These are phyloP conservation scores for Novymonas esmeraldas DNA, from an alignment of 208 protist species.

Conservation along the genomic window DNA sequence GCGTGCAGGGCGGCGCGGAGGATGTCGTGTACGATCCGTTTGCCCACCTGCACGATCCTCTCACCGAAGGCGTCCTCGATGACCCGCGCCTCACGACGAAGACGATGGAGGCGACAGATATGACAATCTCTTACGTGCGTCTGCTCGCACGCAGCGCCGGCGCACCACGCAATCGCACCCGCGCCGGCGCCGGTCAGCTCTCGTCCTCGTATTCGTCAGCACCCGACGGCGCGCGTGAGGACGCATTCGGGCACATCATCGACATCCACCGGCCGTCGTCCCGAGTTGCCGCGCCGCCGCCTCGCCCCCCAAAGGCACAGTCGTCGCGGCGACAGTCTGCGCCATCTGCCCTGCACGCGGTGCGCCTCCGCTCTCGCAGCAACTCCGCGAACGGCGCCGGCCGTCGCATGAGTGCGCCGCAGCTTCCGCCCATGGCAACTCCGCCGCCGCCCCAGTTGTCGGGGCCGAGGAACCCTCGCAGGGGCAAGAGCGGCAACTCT, in stretches of 20 bases:
- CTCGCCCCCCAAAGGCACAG: neutral
- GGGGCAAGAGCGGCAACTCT: neutral
- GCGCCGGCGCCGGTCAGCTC: neutral
- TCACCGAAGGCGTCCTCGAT: constrained; percentile 35
- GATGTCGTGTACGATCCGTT: constrained; percentile 34
- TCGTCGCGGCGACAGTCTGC: neutral
- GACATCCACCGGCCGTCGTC: neutral
- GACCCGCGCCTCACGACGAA: constrained; percentile 56
- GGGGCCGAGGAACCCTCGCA: neutral
- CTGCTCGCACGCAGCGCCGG: constrained; percentile 19
- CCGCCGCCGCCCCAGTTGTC: too few species aligned
- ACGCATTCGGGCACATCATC: constrained; percentile 1
- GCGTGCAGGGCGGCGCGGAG: neutral
- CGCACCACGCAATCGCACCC: constrained; percentile 1
- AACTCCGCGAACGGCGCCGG: neutral
- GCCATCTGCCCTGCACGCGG: neutral
- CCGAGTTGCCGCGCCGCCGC: neutral
- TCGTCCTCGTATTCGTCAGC: constrained; percentile 11
- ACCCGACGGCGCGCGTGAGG: neutral
- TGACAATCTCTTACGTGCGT: constrained; percentile 33
- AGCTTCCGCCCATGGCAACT: neutral
- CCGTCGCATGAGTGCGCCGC: constrained; percentile 2
- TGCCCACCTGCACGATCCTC: constrained; percentile 14
- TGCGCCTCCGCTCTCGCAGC: neutral
- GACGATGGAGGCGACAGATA: constrained; percentile 52